Evolutionary conservation across 2,329 filamentous ascomycete genomes (phyloP), one percentile per base, ranked within the genome.

Genomic region (Colletotrichum sojae): DNA sequence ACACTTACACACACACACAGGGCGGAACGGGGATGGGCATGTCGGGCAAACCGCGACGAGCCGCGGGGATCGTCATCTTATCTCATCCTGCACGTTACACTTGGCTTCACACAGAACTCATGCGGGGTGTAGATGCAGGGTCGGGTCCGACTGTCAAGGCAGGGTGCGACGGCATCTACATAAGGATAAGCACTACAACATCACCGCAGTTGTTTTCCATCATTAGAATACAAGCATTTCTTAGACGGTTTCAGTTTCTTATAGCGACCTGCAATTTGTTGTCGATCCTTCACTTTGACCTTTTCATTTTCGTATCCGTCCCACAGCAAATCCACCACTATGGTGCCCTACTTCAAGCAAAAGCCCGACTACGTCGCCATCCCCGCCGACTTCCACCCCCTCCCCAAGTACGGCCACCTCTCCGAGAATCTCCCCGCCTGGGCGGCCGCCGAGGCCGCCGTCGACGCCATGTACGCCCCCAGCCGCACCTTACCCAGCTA

Each of bases 381-480:
- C 51, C 75, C 77, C 58, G 68, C 75, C 22, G 63, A 73, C 71
- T 79, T 77, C 75, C 76, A 76, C 58, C 79, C 80, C 0, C 71
- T 77, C 5, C 77, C 77, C 39, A 80, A 78, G 61, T 72, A 81
- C 57, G 77, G 78, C 58, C 78, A 80, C 65, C 75, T 78, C 54
- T 77, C 78, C 43, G 16, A 20, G 4, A 40, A 51, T 20, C 45
- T 40, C 10, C 45, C 46, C 18, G 46, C n/a, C 15, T 60, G 39
- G 0, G 15, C 6, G 25, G 57, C 27, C 15, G 31, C 45, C 3
- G 31, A 60, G 15, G 46, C 31, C 18, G 73, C 75, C 60, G 75
- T 77, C 39, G 77, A 78, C 45, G 75, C 78, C 6, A 73, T 75
- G 9, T 80, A 79, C 63, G 71, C 74, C 13, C 72, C 68, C 4